Base-by-base conservation (phyloP, 306 rosid genomes). In the Gastrolobium villosum region DNA sequence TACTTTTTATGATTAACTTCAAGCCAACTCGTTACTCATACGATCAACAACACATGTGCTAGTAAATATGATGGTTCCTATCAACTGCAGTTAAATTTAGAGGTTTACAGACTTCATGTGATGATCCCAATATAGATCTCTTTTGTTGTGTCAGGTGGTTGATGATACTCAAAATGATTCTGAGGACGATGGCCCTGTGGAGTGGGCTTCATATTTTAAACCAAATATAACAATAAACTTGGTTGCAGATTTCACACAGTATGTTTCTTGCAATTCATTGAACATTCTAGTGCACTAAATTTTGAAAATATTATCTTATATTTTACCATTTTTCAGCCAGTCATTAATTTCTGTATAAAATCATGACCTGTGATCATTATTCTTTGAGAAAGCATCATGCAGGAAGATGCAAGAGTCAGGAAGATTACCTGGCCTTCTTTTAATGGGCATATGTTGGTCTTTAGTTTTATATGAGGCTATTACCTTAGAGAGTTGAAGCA, bases 181-280 rank as follows among this genome's bases (percentile, higher is more conserved):
- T 50, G 80, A 83, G 72, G 91, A 85, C 15, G 75, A 75, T 13
- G 84, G 69, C 39, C 88, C 86, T 65, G 82, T 75, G 77, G 96
- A 85, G 74, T 90, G 96, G 96, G 49, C 77, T 52, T 69, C 96
- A 14, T 87, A 81, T 45, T 88, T 94, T 89, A 88, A 87, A 68
- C 93, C 96, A 37, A 90, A 90, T 87, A 73, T 87, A 57, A 90
- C 93, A 39, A 84, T 90, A 72, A 95, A 95, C 89, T 79, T 90
- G 81, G 90, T 88, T 13, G 93, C 87, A 13, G 96, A 90, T 78
- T 95, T 95, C 85, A 89, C 98, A 9, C 70, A 86, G 99, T 95
- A 86, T 14, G 89, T 81, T 62, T 75, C 85, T 31, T 50, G 69
- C 39, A 32, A 61, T 73, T 36, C 52, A 30, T 73, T 37, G 28